These are phyloP conservation scores for Rosellinia necatrix DNA, from an alignment of 2,329 filamentous ascomycete species.

Conservation along the genomic window DNA sequence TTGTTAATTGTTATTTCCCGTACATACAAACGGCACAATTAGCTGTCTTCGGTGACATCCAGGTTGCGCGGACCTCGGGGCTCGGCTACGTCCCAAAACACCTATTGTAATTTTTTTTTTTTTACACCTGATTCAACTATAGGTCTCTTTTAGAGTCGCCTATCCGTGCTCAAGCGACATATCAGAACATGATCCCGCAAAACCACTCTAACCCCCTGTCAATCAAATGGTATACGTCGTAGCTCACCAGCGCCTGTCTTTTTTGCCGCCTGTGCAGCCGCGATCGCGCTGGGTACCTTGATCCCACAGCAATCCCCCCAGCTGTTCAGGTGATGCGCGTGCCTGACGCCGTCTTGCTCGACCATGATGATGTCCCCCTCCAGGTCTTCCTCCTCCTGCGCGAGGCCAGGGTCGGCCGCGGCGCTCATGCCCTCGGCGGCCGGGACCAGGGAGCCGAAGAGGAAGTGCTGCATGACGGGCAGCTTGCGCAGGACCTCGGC, in stretches of 20 bases:
- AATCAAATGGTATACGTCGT: conserved; percentile 84
- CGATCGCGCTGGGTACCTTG: conserved; percentile 92
- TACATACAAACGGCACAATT: too few species aligned
- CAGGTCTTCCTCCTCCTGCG: conserved; percentile 53
- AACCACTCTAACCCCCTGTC: too few species aligned
- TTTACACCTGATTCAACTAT: too few species aligned
- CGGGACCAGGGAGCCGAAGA: conserved; percentile 86
- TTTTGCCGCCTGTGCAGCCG: conserved; percentile 85
- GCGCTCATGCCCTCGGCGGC: conserved; percentile 81
- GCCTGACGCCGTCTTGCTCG: conserved; percentile 65
- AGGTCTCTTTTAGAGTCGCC: too few species aligned
- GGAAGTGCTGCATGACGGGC: conserved; percentile 97
- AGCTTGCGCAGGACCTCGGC: conserved; percentile 91
- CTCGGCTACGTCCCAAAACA: not conserved
- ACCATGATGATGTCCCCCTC: conserved; percentile 66
- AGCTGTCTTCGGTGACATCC: too few species aligned
- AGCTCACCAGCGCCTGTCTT: conserved; percentile 70
- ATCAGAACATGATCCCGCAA: too few species aligned
- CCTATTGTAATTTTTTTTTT: too few species aligned
- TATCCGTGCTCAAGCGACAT: too few species aligned
- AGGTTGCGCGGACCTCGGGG: too few species aligned
- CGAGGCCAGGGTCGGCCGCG: conserved; percentile 56
- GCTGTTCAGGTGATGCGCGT: conserved; percentile 71
- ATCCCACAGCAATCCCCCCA: conserved; percentile 99
- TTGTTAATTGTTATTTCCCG: not conserved